Base-by-base conservation (phyloP, 208 protist genomes). In the Leptomonas seymouri region DNA sequence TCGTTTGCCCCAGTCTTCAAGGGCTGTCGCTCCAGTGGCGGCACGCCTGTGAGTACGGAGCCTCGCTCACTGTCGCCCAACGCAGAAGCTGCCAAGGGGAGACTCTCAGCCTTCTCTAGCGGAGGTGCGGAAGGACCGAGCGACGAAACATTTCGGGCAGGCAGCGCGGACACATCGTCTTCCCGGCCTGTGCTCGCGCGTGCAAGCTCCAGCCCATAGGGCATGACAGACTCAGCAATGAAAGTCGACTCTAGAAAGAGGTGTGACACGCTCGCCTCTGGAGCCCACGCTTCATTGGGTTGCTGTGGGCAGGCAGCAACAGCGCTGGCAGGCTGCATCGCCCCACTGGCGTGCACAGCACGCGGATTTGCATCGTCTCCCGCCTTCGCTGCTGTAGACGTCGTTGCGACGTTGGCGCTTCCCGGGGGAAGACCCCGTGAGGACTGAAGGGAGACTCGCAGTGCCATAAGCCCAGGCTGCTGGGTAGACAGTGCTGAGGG, bases 211-310 rank as follows among this genome's bases (percentile, higher is more conserved):
- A 67, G 2, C 3, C 58, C 56, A 21, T 60, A 71, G 18, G 71
- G 64, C 23, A 36, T 16, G 18, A 64, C 55, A 2, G 71, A 77
- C 50, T 77, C 71, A 2, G 71, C 57, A 31, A 77, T 77, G 36
- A 77, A 77, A 1, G 71, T 77, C 3, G 71, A 77, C 36, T 77
- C 71, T 3, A 67, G 30, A 28, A 77, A 77, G 21, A 77, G 66
- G 41, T 77, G 39, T 0, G 71, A 48, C 20, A 55, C 64, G 44
- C 71, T 77, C 50, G 71, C 57, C 57, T 77, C 71, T 2, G 56
- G 51, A 28, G 71, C 71, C 71, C 71, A 77, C 25, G 31, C 31
- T 3, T 45, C 31, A 20, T 25, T n/a, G 16, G 21, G 3, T 7
- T 8, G n/a, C 18, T n/a, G 14, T 2, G 11, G 14, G 2, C 14